A percentile compares a stretch with the other conserved stretches of the same genome.
phyloP scores from a whole-genome alignment of 1,139 yeast genomes.

The Suzukiozyma palmioleophila region DNA sequence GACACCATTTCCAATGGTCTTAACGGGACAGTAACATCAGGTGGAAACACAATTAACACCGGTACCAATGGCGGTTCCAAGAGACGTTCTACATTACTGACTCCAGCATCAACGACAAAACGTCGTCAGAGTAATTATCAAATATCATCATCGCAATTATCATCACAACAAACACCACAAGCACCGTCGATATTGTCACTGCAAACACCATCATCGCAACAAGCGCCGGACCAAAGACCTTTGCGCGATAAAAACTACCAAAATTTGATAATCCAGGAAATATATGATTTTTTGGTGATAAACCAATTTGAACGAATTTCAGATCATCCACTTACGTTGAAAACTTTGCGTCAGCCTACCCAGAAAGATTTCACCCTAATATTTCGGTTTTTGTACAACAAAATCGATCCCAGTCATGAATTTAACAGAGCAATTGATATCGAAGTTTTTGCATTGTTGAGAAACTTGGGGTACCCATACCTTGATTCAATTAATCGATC shows the following conservation, averaged over 20 bases:
- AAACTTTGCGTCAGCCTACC: constrained; percentile 72
- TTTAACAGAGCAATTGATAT: constrained; percentile 63
- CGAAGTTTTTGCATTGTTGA: constrained; percentile 68
- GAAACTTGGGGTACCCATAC: constrained; percentile 71
- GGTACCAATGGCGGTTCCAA: constrained; percentile 14
- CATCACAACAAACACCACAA: constrained; percentile 8
- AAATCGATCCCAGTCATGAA: constrained; percentile 74
- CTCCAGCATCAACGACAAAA: constrained; percentile 36
- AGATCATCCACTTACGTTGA: constrained; percentile 63
- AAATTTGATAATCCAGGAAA: constrained; percentile 56
- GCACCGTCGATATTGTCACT: constrained; percentile 8
- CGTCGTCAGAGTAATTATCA: constrained; percentile 27
- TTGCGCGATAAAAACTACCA: constrained; percentile 70
- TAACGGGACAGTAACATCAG: background rate
- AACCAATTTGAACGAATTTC: constrained; percentile 71
- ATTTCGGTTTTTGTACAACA: constrained; percentile 73
- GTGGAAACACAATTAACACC: constrained; percentile 4
- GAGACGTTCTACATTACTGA: constrained; percentile 33
- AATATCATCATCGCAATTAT: constrained; percentile 6
- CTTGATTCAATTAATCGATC: constrained; percentile 75
- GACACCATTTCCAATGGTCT: constrained; percentile 2
- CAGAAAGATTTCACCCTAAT: constrained; percentile 80
- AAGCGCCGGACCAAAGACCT: constrained; percentile 63
- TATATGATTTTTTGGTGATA: constrained; percentile 57
- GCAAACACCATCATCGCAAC: constrained; percentile 6